Evolutionary conservation across 148 eudicot species (phyloP).

Genomic region (Rhododendron molle): DNA sequence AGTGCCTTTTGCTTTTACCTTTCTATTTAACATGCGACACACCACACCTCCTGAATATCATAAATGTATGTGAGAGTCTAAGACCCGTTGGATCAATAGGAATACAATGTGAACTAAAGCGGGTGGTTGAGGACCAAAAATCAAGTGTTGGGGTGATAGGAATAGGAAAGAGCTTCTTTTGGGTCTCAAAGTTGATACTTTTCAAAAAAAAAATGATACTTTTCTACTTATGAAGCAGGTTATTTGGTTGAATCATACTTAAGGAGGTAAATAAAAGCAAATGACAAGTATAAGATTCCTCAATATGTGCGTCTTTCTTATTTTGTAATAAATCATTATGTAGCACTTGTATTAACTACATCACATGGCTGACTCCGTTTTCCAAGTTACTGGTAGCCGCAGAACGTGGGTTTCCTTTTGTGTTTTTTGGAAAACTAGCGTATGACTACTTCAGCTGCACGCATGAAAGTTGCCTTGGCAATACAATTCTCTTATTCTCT

Average conservation of each 20-base stretch:
- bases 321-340: neutral
- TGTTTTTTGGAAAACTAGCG: neutral
- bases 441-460: neutral
- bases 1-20: neutral
- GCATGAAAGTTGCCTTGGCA: neutral
- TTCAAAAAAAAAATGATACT: neutral
- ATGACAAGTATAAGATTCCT: neutral
- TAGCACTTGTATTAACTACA: neutral
- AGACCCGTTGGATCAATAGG: neutral
- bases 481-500: neutral
- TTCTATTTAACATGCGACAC: neutral
- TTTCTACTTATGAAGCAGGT: neutral
- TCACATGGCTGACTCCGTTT: neutral
- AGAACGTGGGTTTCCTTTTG: neutral
- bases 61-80: neutral
- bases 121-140: neutral
- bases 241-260: neutral
- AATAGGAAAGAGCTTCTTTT: neutral
- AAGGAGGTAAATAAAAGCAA: neutral
- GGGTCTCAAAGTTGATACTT: neutral
- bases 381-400: neutral
- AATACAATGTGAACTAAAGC: neutral
- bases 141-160: neutral
- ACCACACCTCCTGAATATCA: neutral
- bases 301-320: neutral